Conservation (phyloP, 1,284 basidiomycete genomes). For the Ganoderma lucidum region DNA sequence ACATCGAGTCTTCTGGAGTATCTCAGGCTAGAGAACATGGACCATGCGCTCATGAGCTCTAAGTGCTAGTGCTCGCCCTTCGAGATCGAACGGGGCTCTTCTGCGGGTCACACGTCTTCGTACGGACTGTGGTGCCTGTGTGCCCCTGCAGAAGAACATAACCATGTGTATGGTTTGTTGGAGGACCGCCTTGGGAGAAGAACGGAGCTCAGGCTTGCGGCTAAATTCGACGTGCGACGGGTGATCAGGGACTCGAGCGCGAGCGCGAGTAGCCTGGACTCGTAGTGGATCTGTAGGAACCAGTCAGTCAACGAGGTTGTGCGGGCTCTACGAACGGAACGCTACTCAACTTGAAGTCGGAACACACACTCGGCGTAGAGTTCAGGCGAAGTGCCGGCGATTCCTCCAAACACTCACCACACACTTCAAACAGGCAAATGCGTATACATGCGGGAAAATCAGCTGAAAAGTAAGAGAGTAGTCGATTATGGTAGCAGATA, state of each 20-base stretch:
- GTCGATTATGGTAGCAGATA: constrained; percentile 8
- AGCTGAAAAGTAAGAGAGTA: neutral
- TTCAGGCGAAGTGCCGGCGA: neutral
- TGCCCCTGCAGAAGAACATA: neutral
- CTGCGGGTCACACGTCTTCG: neutral
- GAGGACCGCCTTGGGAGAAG: neutral
- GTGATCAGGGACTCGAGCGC: constrained; percentile 1
- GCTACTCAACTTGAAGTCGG: neutral
- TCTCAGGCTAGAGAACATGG: neutral
- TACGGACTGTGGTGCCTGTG: neutral
- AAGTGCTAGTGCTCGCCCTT: neutral
- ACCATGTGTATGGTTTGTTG: neutral
- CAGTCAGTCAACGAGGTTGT: neutral
- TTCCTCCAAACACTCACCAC: neutral
- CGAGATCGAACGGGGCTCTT: neutral
- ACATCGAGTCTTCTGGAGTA: neutral
- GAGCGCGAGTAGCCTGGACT: neutral
- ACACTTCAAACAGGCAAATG: neutral
- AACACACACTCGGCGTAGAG: neutral
- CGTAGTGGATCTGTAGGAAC: neutral
- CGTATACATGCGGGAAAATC: neutral
- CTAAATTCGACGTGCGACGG: neutral
- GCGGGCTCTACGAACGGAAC: neutral
- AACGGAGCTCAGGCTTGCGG: neutral
- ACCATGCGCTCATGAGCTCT: neutral